These are phyloP conservation scores for Amaranthus hypochondriacus DNA, from an alignment of 148 eudicot species.

Conservation along the genomic window DNA sequence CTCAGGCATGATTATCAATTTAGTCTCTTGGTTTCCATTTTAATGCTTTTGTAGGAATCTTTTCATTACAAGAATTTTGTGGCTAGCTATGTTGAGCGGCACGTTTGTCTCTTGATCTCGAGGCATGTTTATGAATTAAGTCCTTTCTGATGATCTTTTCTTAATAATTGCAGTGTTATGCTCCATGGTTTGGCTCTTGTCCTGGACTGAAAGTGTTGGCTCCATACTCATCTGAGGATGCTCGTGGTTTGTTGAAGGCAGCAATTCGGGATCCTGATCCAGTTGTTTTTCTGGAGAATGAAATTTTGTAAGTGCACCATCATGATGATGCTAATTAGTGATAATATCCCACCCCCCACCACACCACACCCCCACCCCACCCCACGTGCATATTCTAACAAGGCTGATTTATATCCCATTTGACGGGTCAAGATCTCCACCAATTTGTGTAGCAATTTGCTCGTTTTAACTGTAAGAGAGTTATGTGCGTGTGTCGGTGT, in stretches of 20 bases:
- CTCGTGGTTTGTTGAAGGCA: constrained; percentile 86
- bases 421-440: no score
- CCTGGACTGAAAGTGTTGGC: constrained; percentile 80
- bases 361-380: background rate
- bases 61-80: background rate
- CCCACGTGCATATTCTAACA: background rate
- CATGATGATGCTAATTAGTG: background rate
- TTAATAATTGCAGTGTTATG: constrained; percentile 58
- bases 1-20: constrained; percentile 48
- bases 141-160: background rate
- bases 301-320: constrained; percentile 54
- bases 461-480: no score
- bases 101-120: background rate
- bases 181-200: constrained; percentile 76
- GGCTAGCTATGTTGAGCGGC: background rate
- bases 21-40: background rate
- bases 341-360: background rate
- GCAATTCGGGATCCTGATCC: constrained; percentile 96
- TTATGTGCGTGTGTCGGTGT: background rate
- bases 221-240: constrained; percentile 94
- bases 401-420: no score
- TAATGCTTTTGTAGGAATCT: background rate
- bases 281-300: constrained; percentile 89
- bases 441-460: no score
- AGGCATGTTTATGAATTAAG: background rate